Conservation (phyloP, 2,329 filamentous ascomycete genomes). For the Hortaea werneckii region DNA sequence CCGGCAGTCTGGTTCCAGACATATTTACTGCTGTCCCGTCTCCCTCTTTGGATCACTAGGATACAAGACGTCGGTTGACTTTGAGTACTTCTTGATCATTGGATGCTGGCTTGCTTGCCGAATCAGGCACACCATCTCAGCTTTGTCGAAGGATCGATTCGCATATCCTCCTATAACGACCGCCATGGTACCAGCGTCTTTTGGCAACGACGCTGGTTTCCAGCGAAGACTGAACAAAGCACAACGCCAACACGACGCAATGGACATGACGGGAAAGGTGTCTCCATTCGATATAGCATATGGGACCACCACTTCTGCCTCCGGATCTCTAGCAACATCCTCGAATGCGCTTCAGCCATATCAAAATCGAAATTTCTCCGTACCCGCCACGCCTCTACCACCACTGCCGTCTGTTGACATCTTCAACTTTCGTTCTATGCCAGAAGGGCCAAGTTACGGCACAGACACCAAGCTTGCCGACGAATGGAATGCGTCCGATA, state of each 20-base stretch:
- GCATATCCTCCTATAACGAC: no score
- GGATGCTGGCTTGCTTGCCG: no score
- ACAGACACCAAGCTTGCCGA: conserved; percentile 1
- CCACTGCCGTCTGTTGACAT: conserved; percentile 15
- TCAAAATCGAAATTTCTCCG: no score
- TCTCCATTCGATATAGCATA: conserved; percentile 21
- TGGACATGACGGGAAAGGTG: conserved; percentile 18
- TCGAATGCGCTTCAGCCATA: no score
- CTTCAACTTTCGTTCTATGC: conserved; percentile 8
- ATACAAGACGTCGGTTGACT: no score
- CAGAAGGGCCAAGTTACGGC: conserved; percentile 5
- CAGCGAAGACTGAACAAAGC: conserved; percentile 18
- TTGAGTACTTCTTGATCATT: no score
- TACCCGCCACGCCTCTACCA: neutral
- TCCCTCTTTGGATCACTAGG: no score
- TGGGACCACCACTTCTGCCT: neutral
- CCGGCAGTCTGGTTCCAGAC: neutral
- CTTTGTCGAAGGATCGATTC: no score
- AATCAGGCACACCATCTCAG: no score
- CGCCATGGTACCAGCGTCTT: no score
- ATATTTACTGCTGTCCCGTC: no score
- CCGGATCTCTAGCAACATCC: no score
- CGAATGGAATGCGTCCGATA: neutral
- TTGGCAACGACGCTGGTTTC: conserved; percentile 12
- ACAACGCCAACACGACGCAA: conserved; percentile 9